Base-by-base conservation (phyloP, 129 eudicot species). In the Chrysanthemum seticuspe region DNA sequence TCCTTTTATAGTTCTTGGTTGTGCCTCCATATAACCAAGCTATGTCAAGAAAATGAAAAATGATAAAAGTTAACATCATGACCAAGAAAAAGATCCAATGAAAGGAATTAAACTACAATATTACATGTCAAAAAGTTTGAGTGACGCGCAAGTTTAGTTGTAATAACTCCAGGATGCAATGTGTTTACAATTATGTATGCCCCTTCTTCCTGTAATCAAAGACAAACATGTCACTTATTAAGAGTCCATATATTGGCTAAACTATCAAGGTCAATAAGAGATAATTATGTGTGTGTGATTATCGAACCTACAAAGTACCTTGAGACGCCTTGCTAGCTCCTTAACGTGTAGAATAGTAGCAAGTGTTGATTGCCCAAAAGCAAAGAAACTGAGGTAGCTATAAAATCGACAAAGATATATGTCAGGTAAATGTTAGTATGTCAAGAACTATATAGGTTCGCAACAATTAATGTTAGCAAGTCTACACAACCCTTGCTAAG, bases 321-420 rank as follows among this genome's bases (percentile, higher is more conserved):
- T 79, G 52, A 79, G 78, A 21, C 73, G 76, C 31, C 79, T 74
- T 45, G 84, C 10, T 74, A 69, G 72, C 80, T 80, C 84, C 67
- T 80, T 80, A 47, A 80, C 77, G 13, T 80, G 75, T 62, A 80
- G 72, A 62, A 67, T 52, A 52, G 44, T 80, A 62, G 84, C 84
- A 47, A 80, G 84, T 72, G 75, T 75, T 64, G 84, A 80, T 75
- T 80, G 80, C 25, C 80, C 84, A 61, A 75, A 80, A 56, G 80
- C 76, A 13, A 50, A 31, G 49, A 61, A 61, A 23, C 66, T 61
- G 13, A 0, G 27, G 0, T 61, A 61, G 66, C 66, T 61, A 31
- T 5, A 57, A 57, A 19, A 8, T 19, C 23, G 5, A 0, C 10
- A 51, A 34, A 3, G 10, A 12, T 29, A 19, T 4, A n/a, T 44